phyloP scores from a whole-genome alignment of 305 asterid species.

The Fraxinus albicans region DNA sequence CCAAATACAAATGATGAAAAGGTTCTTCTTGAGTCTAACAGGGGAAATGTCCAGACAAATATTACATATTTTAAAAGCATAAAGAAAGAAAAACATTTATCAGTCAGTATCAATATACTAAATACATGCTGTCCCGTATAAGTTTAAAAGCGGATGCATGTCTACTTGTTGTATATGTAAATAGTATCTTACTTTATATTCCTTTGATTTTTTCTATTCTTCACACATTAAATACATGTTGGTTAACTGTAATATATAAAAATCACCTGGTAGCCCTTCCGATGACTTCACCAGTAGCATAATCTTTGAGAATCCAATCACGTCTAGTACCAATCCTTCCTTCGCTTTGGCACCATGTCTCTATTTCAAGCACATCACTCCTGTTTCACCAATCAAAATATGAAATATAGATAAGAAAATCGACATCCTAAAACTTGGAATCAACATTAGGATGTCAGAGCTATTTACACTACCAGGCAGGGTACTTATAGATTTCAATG shows the following conservation, averaged over 20 bases:
- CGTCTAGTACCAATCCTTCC: conserved; percentile 92
- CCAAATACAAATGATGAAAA: background rate
- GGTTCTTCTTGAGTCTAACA: background rate
- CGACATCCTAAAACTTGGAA: conserved; percentile 2
- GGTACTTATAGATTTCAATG: conserved; percentile 92
- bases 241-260: background rate
- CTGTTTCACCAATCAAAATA: conserved; percentile 39
- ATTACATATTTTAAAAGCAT: background rate
- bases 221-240: background rate
- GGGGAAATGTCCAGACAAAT: background rate
- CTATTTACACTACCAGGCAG: conserved; percentile 65
- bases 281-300: conserved; percentile 74
- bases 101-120: background rate
- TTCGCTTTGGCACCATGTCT: conserved; percentile 97
- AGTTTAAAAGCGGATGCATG: background rate
- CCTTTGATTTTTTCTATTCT: background rate
- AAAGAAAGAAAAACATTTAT: background rate
- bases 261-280: conserved; percentile 89
- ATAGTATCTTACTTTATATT: background rate
- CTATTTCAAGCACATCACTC: conserved; percentile 92
- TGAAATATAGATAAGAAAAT: conserved; percentile 6
- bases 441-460: background rate
- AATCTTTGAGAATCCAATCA: conserved; percentile 87
- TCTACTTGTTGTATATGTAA: background rate
- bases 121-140: background rate